Base-by-base conservation (phyloP, 805 yeast species). In the Candida adriatica region DNA sequence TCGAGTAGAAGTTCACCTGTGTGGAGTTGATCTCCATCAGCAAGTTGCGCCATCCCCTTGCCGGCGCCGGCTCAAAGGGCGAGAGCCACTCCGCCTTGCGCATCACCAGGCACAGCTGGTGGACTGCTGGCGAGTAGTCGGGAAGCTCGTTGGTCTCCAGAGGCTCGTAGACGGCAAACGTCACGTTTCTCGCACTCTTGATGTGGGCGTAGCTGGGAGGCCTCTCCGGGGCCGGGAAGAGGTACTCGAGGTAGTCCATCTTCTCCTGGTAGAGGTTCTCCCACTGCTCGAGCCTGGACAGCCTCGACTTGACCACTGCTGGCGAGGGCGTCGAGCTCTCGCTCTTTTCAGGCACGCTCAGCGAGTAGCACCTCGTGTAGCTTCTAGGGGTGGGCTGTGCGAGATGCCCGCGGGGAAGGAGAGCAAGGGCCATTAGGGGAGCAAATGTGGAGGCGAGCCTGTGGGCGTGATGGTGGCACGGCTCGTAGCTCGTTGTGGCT, bases 21-120 rank as follows among this genome's bases (percentile, higher is more conserved):
- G 96, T 88, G 13, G 90, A 83, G 62, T 88, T 86, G 30, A 88
- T 61, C 48, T 82, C 94, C 55, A 85, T 64, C 15, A 81, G 62
- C 26, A 69, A 68, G 26, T 68, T 62, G 43, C 66, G 69, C 97
- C 97, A 88, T 8, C 73, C 67, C 39, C 95, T 64, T 7, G 64
- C 53, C 2, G 75, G 65, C 0, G 94, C 68, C 3, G 75, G 62
- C 43, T 80, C 87, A 50, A 78, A 81, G 0, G 96, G 96, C 4
- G 84, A 68, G 2, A 73, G 39, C 79, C 87, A 75, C 55, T 87
- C 96, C 28, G 68, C 48, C 50, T 87, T 88, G 45, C 87, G 63
- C 6, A 70, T 52, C 2, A 79, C 66, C 2, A 70, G 46, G 0
- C 84, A 78, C 3, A 74, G 48, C 32, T 74, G 70, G 43, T 73